Evolutionary conservation across 23 red algal genomes (phyloP).

Genomic region (Pyropia haitanensis): DNA sequence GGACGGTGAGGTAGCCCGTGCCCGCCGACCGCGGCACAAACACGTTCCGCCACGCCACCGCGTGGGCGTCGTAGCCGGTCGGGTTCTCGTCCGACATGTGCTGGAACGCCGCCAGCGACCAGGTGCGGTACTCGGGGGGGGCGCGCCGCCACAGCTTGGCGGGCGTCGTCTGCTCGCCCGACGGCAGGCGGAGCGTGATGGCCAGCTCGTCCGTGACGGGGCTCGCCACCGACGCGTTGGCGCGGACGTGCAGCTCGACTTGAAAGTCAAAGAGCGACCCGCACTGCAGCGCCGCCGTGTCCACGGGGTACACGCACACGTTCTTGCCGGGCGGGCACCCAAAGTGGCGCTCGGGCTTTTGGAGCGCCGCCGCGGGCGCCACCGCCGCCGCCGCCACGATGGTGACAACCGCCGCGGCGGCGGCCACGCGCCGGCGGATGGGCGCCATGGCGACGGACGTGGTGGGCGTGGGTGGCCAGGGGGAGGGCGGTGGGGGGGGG

Average conservation of each 20-base stretch:
- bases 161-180: slow-evolving; percentile 15
- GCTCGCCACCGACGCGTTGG: not conserved
- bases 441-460: too few relatives aligned
- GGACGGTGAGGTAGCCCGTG: slow-evolving; percentile 28
- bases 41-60: slow-evolving; percentile 28
- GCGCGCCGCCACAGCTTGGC: slow-evolving; percentile 8
- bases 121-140: slow-evolving; percentile 17
- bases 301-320: slow-evolving; percentile 38
- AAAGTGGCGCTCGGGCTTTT: slow-evolving; percentile 41
- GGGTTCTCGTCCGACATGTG: slow-evolving; percentile 7
- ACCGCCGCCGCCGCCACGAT: not conserved
- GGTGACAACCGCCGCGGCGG: not conserved
- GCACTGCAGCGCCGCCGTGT: slow-evolving; percentile 24
- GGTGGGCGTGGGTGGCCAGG: too few relatives aligned
- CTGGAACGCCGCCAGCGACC: slow-evolving; percentile 16
- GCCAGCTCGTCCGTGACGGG: slow-evolving; percentile 1
- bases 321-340: slow-evolving; percentile 32
- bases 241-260: slow-evolving; percentile 18
- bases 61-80: slow-evolving; percentile 11
- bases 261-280: slow-evolving; percentile 42
- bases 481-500: too few relatives aligned
- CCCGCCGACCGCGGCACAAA: slow-evolving; percentile 10
- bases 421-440: too few relatives aligned
- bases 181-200: slow-evolving; percentile 14
- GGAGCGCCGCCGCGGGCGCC: slow-evolving; percentile 2